Evolutionary conservation across 331 rosid species (phyloP).

Genomic region (Acacia concinna): DNA sequence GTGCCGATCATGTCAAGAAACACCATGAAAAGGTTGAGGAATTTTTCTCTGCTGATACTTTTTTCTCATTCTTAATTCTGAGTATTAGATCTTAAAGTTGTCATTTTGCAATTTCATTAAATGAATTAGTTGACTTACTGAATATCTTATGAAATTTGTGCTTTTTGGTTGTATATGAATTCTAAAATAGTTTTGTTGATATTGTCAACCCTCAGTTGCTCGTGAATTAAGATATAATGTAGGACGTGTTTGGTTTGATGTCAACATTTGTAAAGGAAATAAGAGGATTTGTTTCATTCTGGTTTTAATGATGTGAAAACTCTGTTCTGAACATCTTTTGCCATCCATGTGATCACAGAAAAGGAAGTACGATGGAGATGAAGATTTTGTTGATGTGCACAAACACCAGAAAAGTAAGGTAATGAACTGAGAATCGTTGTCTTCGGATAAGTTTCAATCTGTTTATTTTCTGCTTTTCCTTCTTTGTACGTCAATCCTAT

Average conservation of each 20-base stretch:
- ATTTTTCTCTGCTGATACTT: not conserved
- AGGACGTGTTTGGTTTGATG: conserved; percentile 14
- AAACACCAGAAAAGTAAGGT: conserved; percentile 99
- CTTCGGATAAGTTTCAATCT: conserved; percentile 1
- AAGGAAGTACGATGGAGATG: conserved; percentile 98
- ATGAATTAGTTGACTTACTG: not conserved
- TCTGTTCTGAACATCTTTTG: conserved; percentile 9
- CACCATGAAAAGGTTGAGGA: conserved; percentile 68
- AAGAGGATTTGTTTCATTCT: conserved; percentile 16
- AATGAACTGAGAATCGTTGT: conserved; percentile 41
- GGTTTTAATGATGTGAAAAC: conserved; percentile 16
- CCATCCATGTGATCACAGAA: conserved; percentile 59
- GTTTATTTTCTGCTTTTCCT: not conserved
- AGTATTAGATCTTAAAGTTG: not conserved
- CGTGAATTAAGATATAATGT: conserved; percentile 11
- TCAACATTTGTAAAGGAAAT: not conserved
- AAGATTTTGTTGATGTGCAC: conserved; percentile 79
- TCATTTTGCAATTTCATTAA: conserved; percentile 4
- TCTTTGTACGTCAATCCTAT: conserved; percentile 11
- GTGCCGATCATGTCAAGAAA: conserved; percentile 64
- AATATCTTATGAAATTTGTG: conserved; percentile 9
- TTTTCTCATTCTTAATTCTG: conserved; percentile 17
- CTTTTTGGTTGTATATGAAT: not conserved
- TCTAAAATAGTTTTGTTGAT: not conserved
- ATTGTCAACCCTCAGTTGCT: conserved; percentile 14